Evolutionary conservation across 2,329 filamentous ascomycete species (phyloP).

Genomic region (Colletotrichum australisinense): DNA sequence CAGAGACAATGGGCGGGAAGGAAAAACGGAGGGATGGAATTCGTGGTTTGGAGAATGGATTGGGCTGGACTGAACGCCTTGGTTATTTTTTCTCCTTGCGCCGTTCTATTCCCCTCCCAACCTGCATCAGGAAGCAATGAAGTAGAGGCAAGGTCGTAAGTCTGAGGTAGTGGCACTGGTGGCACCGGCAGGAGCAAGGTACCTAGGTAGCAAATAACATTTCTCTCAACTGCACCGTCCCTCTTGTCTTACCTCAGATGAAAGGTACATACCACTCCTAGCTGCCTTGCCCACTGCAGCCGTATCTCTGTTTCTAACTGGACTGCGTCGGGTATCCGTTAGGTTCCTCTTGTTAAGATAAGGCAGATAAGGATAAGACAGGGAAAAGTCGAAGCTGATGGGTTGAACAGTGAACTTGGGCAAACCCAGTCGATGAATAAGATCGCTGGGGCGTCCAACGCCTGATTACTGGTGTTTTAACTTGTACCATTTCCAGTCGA

Average conservation of each 20-base stretch:
- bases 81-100: constrained; percentile 30
- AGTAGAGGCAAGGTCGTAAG: not conserved
- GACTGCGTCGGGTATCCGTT: not conserved
- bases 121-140: constrained; percentile 10
- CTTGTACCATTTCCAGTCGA: not conserved
- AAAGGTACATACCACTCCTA: not conserved
- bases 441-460: not conserved
- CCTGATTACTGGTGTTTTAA: constrained; percentile 9
- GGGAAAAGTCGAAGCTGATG: not conserved
- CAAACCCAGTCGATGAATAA: not conserved
- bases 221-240: constrained; percentile 5
- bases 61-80: constrained; percentile 28
- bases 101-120: constrained; percentile 27
- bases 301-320: not conserved
- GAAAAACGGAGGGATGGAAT: not conserved
- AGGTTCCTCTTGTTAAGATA: not conserved
- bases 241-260: constrained; percentile 22
- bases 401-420: not conserved
- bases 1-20: constrained; percentile 20
- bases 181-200: not conserved
- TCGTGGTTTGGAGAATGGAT: constrained; percentile 24
- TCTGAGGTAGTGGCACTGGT: constrained; percentile 12
- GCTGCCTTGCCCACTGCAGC: not conserved
- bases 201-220: constrained; percentile 4
- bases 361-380: constrained; percentile 1